Evolutionary conservation across 106 monocot genomes (phyloP), one percentile per base, ranked within the genome.

Genomic region (Acanthochlamys bracteata): DNA sequence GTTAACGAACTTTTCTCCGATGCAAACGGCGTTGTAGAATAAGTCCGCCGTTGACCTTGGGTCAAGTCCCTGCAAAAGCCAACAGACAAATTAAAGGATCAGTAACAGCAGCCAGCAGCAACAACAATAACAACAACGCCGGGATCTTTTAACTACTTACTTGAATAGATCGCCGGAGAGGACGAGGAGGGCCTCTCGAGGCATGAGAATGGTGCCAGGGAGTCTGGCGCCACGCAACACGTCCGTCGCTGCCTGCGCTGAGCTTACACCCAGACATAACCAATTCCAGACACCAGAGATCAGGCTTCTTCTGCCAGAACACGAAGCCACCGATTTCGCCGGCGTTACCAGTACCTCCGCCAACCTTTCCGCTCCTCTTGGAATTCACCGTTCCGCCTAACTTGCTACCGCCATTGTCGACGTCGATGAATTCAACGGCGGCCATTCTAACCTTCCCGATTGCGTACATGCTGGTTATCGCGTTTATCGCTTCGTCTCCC

Each of bases 241-340:
- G 78, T 15, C 91, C 76, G 42, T 92, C 81, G 66, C 91, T 86
- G 7, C 91, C 91, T 22, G 91, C 91, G 58, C 81, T 84, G 33
- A 86, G 63, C 79, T 92, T 92, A 68, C 81, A 66, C 11, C 86
- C 86, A 4, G 80, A 69, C 0, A 85, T 76, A 20, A 86, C 68
- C 43, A 92, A 53, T 66, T 92, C 91, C 19, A 92, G 16, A 53
- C 83, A 92, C 91, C 91, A 92, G 15, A 86, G 24, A 3, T 81
- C 78, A 33, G 86, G 91, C 27, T 71, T 67, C 81, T 81, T 86
- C 71, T 84, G 75, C 91, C 91, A 92, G n/a, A 86, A 41, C 62
- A 92, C 81, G 63, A 92, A 92, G 2, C 86, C 89, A 9, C 94
- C 94, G 57, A 86, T 68, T 69, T 86, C 89, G 14, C 79, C 89